Evolutionary conservation across 2,329 filamentous ascomycete species (phyloP).

Genomic region (Aspergillus luchuensis): DNA sequence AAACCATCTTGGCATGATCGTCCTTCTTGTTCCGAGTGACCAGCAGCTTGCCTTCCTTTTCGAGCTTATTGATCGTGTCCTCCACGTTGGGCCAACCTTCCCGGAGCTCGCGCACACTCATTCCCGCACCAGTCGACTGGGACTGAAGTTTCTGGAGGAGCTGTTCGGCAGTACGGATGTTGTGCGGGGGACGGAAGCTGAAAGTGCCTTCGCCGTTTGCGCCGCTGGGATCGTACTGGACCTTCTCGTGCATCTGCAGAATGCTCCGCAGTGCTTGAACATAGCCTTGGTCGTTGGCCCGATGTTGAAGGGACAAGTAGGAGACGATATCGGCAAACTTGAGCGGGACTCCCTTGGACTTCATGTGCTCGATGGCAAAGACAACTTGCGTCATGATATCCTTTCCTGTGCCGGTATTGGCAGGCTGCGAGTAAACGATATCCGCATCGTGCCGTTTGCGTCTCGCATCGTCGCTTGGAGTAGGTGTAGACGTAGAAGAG

Average conservation of each 20-base stretch:
- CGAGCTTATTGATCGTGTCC: slow-evolving; percentile 74
- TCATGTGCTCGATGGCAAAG: slow-evolving; percentile 82
- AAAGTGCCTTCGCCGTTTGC: slow-evolving; percentile 76
- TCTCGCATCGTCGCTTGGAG: slow-evolving; percentile 47
- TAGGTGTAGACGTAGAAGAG: slow-evolving; percentile 38
- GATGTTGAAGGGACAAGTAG: slow-evolving; percentile 72
- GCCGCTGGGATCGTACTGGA: slow-evolving; percentile 57
- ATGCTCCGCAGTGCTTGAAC: slow-evolving; percentile 68
- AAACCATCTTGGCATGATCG: slow-evolving; percentile 79
- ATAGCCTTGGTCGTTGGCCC: slow-evolving; percentile 58
- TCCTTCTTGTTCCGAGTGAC: slow-evolving; percentile 93
- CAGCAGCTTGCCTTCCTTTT: slow-evolving; percentile 75
- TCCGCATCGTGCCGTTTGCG: slow-evolving; percentile 61
- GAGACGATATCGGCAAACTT: slow-evolving; percentile 75
- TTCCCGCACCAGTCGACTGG: slow-evolving; percentile 76
- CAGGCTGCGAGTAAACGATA: slow-evolving; percentile 72
- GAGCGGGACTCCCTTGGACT: slow-evolving; percentile 68
- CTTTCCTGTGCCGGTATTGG: slow-evolving; percentile 72
- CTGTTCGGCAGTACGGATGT: slow-evolving; percentile 75
- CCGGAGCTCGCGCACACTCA: slow-evolving; percentile 86
- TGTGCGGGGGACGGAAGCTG: slow-evolving; percentile 79
- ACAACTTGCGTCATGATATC: slow-evolving; percentile 86
- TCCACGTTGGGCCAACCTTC: slow-evolving; percentile 92
- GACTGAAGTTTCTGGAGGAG: slow-evolving; percentile 79
- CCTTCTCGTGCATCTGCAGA: slow-evolving; percentile 67